phyloP scores from a whole-genome alignment of 345 rosid species.

The Dipteronia dyeriana region DNA sequence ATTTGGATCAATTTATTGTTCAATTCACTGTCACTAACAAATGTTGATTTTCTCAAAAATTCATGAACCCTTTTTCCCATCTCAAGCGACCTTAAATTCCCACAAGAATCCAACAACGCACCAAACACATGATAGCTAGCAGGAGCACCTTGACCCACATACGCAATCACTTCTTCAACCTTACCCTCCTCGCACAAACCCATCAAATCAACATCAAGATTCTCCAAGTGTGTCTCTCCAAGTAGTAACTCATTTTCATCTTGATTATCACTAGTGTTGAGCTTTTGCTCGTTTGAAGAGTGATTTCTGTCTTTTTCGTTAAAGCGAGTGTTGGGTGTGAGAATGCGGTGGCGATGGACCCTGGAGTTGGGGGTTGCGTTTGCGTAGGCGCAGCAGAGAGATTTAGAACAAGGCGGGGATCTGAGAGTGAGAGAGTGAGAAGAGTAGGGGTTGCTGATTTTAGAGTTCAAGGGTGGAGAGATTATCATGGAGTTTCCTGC shows the following conservation, averaged over 20 bases:
- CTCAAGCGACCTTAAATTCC: conserved; percentile 36
- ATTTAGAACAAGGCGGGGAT: conserved; percentile 6
- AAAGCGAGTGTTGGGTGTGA: conserved; percentile 12
- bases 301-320: neutral
- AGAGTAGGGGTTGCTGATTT: neutral
- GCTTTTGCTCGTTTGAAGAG: conserved; percentile 9
- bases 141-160: conserved; percentile 29
- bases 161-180: conserved; percentile 42
- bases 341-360: conserved; percentile 33
- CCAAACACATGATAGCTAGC: conserved; percentile 41
- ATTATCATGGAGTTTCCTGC: conserved; percentile 20
- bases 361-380: conserved; percentile 29
- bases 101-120: conserved; percentile 39
- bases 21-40: conserved; percentile 30
- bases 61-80: conserved; percentile 40
- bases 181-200: conserved; percentile 49
- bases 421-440: conserved; percentile 8
- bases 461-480: conserved; percentile 8
- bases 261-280: conserved; percentile 4
- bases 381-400: conserved; percentile 33
- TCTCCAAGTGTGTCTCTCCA: conserved; percentile 13
- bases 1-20: conserved; percentile 36
- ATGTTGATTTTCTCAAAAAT: conserved; percentile 37
- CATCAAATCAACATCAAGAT: conserved; percentile 34
- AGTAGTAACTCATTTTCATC: conserved; percentile 22